Base-by-base conservation (phyloP, 2,329 filamentous ascomycete species). In the Diaporthe ampelina region DNA sequence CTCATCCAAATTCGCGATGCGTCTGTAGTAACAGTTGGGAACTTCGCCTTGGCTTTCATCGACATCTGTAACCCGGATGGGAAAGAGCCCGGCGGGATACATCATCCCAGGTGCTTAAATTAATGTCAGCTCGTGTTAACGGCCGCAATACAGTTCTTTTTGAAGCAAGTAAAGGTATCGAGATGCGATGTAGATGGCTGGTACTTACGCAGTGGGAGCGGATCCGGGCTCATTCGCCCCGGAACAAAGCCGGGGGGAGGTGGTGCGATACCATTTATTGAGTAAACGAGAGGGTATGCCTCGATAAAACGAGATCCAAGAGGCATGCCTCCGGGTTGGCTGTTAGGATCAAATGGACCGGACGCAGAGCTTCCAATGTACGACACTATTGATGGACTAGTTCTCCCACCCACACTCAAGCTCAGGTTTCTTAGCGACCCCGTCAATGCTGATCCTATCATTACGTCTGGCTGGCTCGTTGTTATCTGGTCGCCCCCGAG, bases 21-120 rank as follows among this genome's bases (percentile, higher is more conserved):
- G 35, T 59, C 57, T 40, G 57, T 59, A 59, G 35, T 59, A 59
- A 26, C 57, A 59, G 11, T 59, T 59, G 32, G 57, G 57, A 10
- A 40, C 57, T 37, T 59, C 35, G 6, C 35, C 57, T 59, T 24
- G 57, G 13, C 10, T 40, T 40, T 59, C 32, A 40, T 59, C 57
- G 21, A 59, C 57, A 40, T 37, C 32, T 11, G 32, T 5, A n/a
- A 59, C 35, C 37, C 13, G 57, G 9, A 59, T 59, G 1, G 57
- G 57, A n/a, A 59, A 59, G 21, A 59, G 57, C 8, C 57, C 57
- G 37, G 57, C 57, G 24, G 57, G 57, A 40, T 59, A 59, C 4
- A 59, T 40, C 57, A 59, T 40, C 6, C 57, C 57, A 40, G 21
- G 57, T 6, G 57, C 57, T 59, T 59, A 19, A 19, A 59, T 24